Evolutionary conservation across 2,329 filamentous ascomycete species (phyloP), one percentile per base, ranked within the genome.

Genomic region (Fragosphaeria purpurea): DNA sequence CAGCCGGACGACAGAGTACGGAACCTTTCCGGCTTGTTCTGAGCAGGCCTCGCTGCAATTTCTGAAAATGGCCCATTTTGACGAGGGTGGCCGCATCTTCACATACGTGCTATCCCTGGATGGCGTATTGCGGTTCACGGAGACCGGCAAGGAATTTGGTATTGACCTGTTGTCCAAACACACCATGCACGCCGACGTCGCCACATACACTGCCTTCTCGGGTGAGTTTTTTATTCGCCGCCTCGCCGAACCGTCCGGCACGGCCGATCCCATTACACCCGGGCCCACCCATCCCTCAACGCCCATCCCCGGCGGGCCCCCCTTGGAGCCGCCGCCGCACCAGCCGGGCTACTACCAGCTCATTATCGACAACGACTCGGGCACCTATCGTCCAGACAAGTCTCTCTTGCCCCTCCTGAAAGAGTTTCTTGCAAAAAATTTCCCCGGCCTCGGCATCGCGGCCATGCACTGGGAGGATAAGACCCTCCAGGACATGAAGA

Each of bases 141-240:
- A 96, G 66, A 97, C 91, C 0, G 91, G 91, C 34, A 93, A 93
- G 60, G 90, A 96, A 61, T 96, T 96, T 53, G 88, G 90, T 48
- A 88, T 97, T 60, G 91, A 96, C 67, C 73, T 96, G 65, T 69
- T 97, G 60, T 89, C 84, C 65, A 97, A 97, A 65, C 91, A 97
- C 66, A 95, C 88, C 41, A 95, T 97, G 88, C 91, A 97, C 69
- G 91, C 87, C 57, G 84, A 96, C 65, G 90, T 95, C 1, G 86
- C 83, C 38, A 85, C 87, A 2, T 95, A 95, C 64, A 88, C 96
- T 56, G 91, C 90, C 30, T 96, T 83, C 63, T 88, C 86, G 1
- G 91, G 91, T 41, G 91, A 97, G 63, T 97, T 97, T 66, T 93
- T 96, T 64, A 77, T 97, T 55, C 80, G 88, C 11, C 78, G 85